Percentiles rank a stretch among this genome's conserved stretches.
Evolutionary conservation across 352 stramenopile species (phyloP).

Genomic region (Globisporangium iwayamae): DNA sequence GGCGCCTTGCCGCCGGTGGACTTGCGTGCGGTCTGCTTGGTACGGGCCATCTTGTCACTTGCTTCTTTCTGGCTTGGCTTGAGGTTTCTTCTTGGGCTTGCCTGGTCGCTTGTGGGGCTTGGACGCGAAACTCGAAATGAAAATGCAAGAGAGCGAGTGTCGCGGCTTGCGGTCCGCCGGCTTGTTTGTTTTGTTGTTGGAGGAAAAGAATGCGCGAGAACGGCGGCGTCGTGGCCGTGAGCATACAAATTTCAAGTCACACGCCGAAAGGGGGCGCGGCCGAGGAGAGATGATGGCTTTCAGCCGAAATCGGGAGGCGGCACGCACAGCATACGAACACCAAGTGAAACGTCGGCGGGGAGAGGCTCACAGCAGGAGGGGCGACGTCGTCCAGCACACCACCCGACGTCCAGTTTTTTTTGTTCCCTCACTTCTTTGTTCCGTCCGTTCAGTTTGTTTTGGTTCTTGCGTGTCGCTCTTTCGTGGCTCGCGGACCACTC

Average conservation of each 20-base stretch:
- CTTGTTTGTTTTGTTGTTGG: background rate
- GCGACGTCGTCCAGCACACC: slow-evolving; percentile 20
- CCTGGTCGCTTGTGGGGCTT: slow-evolving; percentile 12
- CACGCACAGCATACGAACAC: slow-evolving; percentile 1
- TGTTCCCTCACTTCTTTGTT: slow-evolving; percentile 30
- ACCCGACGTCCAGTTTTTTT: slow-evolving; percentile 12
- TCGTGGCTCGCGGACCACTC: slow-evolving; percentile 30
- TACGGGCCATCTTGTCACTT: slow-evolving; percentile 85
- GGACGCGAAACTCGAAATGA: slow-evolving; percentile 49
- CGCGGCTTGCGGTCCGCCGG: too few species aligned
- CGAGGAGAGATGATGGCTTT: slow-evolving; percentile 28
- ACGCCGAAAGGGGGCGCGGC: slow-evolving; percentile 32
- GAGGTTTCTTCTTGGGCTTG: background rate
- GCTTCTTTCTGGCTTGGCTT: background rate
- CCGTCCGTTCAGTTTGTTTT: background rate
- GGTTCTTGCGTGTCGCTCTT: background rate
- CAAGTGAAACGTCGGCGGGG: slow-evolving; percentile 3
- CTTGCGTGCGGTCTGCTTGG: slow-evolving; percentile 97
- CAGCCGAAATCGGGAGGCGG: slow-evolving; percentile 6
- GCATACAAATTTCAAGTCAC: slow-evolving; percentile 45
- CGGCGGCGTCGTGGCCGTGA: slow-evolving; percentile 10
- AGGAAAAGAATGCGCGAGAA: slow-evolving; percentile 3
- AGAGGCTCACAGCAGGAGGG: slow-evolving; percentile 14
- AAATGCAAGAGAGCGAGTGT: slow-evolving; percentile 4
- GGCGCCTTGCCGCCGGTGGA: slow-evolving; percentile 93